These are phyloP conservation scores for Sutorius australiensis DNA, from an alignment of 768 basidiomycete species.

Conservation along the genomic window DNA sequence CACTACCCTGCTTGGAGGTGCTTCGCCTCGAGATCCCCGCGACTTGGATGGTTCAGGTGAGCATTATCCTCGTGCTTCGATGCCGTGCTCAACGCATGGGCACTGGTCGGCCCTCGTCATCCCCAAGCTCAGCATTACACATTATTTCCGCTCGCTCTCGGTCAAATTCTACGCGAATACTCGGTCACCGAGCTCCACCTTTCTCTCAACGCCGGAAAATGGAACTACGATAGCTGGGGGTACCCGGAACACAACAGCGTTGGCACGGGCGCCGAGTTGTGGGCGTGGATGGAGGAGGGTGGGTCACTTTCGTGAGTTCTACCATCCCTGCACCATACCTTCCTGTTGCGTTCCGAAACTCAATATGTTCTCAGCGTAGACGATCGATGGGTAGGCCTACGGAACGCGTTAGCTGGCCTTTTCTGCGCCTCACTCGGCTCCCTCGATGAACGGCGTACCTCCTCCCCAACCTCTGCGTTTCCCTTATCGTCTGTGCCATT, in stretches of 20 bases:
- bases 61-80: conserved; percentile 19
- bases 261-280: conserved; percentile 83
- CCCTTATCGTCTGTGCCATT: conserved; percentile 57
- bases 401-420: conserved; percentile 86
- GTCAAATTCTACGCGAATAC: conserved; percentile 83
- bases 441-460: conserved; percentile 71
- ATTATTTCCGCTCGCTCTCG: conserved; percentile 80
- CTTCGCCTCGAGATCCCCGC: conserved; percentile 52
- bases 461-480: conserved; percentile 59
- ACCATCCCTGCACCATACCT: background rate
- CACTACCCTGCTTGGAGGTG: conserved; percentile 54
- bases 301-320: conserved; percentile 44
- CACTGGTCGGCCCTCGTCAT: background rate
- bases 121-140: conserved; percentile 76
- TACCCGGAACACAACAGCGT: conserved; percentile 73
- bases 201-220: conserved; percentile 86
- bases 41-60: conserved; percentile 45
- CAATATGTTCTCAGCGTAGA: conserved; percentile 48
- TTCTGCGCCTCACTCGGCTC: conserved; percentile 92
- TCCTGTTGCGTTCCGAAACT: background rate
- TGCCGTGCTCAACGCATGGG: background rate
- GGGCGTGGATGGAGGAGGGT: conserved; percentile 87
- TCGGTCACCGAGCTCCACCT: conserved; percentile 86
- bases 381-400: conserved; percentile 76
- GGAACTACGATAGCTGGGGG: conserved; percentile 85